Evolutionary conservation across 495 filamentous ascomycete species (phyloP), one percentile per base, ranked within the genome.

Genomic region (Penicillium soppii): DNA sequence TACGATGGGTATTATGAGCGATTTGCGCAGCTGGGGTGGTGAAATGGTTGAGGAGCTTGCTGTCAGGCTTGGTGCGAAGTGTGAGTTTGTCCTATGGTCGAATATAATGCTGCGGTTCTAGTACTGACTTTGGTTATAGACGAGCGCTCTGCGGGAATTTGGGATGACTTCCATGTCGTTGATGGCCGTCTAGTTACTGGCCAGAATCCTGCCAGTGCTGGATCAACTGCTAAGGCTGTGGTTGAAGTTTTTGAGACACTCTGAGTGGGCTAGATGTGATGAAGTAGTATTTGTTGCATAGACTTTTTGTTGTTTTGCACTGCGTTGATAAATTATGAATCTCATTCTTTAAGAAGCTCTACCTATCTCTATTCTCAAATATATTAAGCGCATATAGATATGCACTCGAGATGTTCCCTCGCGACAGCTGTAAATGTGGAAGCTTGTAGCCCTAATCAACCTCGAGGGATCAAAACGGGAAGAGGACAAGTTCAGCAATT

Each of bases 201-300:
- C 0, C 83, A 88, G 70, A 90, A 89, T 53, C 86, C 86, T 6
- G 78, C 77, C 6, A 86, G 82, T 59, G 82, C 84, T 9, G 68
- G 66, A 47, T 68, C 67, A 4, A 79, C 71, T 7, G 73, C 73
- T 7, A 61, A 68, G 53, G 72, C 68, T 40, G 69, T 62, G n/a
- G 59, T 79, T 7, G 62, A 70, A 36, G 73, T 66, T 3, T 79
- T 77, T 50, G 59, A 74, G 7, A 60, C 45, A 19, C 61, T 76
- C 16, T 75, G 29, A 32, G 8, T 32, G 4, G 29, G 29, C n/a
- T n/a, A n/a, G n/a, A n/a, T n/a, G n/a, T n/a, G 29, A 32, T 32
- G 29, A 32, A 3, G 10, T 12, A n/a, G n/a, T n/a, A n/a, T n/a
- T n/a, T n/a, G n/a, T n/a, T n/a, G n/a, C n/a, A n/a, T n/a, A n/a